These are phyloP conservation scores for Coriolopsis trogii DNA, from an alignment of 1,284 basidiomycete species.

Conservation along the genomic window DNA sequence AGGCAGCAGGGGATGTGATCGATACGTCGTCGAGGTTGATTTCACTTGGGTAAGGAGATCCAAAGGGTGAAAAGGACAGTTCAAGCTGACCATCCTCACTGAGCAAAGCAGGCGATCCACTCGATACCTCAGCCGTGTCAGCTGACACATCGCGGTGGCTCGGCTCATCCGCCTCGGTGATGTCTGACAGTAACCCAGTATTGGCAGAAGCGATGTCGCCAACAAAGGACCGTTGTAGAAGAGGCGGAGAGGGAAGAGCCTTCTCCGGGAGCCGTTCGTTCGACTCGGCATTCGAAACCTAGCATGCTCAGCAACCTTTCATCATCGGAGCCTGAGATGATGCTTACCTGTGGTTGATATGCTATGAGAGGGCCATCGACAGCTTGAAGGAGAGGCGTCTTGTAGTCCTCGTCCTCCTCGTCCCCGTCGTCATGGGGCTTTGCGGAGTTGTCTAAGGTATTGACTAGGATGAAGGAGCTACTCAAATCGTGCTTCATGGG, in stretches of 20 bases:
- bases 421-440: not conserved
- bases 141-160: not conserved
- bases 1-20: not conserved
- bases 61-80: conserved; percentile 24
- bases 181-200: conserved; percentile 16
- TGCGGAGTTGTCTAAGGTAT: not conserved
- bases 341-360: not conserved
- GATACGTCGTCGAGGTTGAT: not conserved
- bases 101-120: not conserved
- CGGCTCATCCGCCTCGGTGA: conserved; percentile 17
- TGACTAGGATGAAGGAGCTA: conserved; percentile 11
- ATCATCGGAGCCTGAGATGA: not conserved
- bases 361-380: not conserved
- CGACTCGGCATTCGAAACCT: not conserved
- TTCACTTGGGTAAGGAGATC: conserved; percentile 20
- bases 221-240: not conserved
- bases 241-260: not conserved
- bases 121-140: no score
- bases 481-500: conserved; percentile 1
- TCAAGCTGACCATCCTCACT: not conserved
- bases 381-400: conserved; percentile 5
- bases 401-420: conserved; percentile 4
- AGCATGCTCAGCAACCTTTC: not conserved
- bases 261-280: not conserved
- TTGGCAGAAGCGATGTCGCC: not conserved